Conservation (phyloP, 345 rosid species). For the Kandelia obovata region DNA sequence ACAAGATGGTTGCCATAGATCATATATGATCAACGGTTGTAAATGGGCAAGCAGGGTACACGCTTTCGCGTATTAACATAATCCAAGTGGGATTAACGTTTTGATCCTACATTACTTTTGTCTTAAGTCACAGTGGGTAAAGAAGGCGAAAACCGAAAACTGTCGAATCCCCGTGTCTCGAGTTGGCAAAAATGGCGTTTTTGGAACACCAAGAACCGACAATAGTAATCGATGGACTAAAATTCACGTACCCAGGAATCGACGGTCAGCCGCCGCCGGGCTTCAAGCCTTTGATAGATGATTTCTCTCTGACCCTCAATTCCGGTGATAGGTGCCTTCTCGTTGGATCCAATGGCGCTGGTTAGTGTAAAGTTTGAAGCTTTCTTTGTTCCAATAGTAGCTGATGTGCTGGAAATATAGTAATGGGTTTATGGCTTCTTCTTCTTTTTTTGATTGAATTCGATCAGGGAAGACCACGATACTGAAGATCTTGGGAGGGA, state of each 20-base stretch:
- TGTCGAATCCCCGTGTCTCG: too few relatives aligned
- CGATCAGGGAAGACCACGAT: constrained; percentile 79
- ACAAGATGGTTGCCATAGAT: too few relatives aligned
- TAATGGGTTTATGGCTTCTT: not conserved
- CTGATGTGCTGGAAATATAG: not conserved
- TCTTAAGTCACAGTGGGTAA: too few relatives aligned
- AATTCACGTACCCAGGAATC: constrained; percentile 92
- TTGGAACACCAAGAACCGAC: constrained; percentile 34
- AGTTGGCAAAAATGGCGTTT: constrained; percentile 25
- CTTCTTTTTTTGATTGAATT: not conserved
- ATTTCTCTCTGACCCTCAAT: constrained; percentile 53
- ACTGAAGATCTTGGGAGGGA: constrained; percentile 89
- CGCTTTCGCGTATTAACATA: too few relatives aligned
- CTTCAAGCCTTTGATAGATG: constrained; percentile 68
- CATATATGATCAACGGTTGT: too few relatives aligned
- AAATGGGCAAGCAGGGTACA: too few relatives aligned
- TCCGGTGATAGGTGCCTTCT: constrained; percentile 84
- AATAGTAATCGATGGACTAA: constrained; percentile 68
- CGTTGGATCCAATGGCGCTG: constrained; percentile 98
- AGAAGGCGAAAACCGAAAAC: too few relatives aligned
- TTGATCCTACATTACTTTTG: too few relatives aligned
- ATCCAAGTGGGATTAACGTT: too few relatives aligned
- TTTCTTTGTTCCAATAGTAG: not conserved
- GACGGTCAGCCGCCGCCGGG: constrained; percentile 95
- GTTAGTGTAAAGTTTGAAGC: constrained; percentile 27